Percentiles rank a stretch among this genome's conserved stretches.
These are phyloP conservation scores for Epipyxis sp. DNA, from an alignment of 108 stramenopile genomes.

Conservation along the genomic window DNA sequence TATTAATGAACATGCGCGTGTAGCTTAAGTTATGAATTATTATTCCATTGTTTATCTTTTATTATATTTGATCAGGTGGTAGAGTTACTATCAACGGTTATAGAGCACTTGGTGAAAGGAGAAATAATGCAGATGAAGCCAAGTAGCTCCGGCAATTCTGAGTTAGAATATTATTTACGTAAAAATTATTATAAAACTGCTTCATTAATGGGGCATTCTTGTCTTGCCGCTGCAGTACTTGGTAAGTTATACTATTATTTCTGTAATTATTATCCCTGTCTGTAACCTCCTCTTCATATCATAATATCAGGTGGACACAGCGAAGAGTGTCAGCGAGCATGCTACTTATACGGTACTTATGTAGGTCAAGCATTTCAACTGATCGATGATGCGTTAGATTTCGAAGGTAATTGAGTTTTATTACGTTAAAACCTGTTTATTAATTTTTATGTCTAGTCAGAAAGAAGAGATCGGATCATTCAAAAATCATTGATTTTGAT, in stretches of 20 bases:
- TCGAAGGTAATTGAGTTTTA: constrained; percentile 62
- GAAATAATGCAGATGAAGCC: constrained; percentile 91
- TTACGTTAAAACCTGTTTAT: no score
- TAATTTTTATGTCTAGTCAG: no score
- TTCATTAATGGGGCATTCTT: constrained; percentile 93
- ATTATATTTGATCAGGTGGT: no score
- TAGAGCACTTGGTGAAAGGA: constrained; percentile 95
- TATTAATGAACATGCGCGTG: no score
- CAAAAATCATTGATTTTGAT: no score
- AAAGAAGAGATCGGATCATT: no score
- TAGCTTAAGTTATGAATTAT: no score
- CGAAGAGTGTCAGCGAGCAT: constrained; percentile 67
- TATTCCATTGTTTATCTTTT: no score
- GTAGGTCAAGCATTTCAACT: constrained; percentile 97
- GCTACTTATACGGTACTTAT: constrained; percentile 82
- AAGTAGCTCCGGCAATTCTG: constrained; percentile 31
- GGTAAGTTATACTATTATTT: not conserved
- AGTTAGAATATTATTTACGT: constrained; percentile 69
- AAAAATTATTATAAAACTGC: constrained; percentile 98
- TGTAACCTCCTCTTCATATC: no score
- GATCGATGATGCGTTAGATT: constrained; percentile 96
- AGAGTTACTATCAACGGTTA: constrained; percentile 91
- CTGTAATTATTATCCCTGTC: no score
- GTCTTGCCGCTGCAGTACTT: constrained; percentile 82
- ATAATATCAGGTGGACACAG: constrained; percentile 58